Conservation (phyloP, 345 rosid genomes). For the Lepidium sativum region DNA sequence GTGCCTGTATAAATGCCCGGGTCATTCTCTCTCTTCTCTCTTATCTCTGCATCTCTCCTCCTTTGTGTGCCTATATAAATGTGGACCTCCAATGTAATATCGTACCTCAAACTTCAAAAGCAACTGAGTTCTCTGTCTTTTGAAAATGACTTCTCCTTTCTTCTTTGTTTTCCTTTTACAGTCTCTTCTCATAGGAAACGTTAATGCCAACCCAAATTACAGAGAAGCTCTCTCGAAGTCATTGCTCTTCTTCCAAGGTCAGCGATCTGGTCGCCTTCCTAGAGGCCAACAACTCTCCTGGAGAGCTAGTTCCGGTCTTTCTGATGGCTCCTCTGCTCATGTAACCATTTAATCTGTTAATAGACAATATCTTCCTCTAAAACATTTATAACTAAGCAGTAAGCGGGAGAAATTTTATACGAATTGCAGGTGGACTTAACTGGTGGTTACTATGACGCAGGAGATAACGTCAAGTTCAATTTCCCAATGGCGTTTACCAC, state of each 20-base stretch:
- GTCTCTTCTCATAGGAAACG: slow-evolving; percentile 18
- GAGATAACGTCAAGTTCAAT: slow-evolving; percentile 87
- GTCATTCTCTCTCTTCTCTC: slow-evolving; percentile 12
- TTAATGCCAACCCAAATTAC: slow-evolving; percentile 59
- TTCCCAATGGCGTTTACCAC: slow-evolving; percentile 94
- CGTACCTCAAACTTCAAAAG: slow-evolving; percentile 18
- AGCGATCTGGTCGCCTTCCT: slow-evolving; percentile 77
- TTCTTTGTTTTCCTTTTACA: slow-evolving; percentile 22
- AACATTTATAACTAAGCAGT: not conserved
- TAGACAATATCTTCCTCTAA: not conserved
- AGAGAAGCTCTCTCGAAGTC: slow-evolving; percentile 75
- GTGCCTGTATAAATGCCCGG: too few species aligned
- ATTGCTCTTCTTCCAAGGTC: slow-evolving; percentile 78
- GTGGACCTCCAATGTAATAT: not conserved
- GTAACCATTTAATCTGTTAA: slow-evolving; percentile 26
- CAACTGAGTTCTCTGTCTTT: not conserved
- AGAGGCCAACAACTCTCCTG: slow-evolving; percentile 43
- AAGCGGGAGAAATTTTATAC: not conserved
- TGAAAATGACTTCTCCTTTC: slow-evolving; percentile 17
- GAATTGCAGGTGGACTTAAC: slow-evolving; percentile 60
- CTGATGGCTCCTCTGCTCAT: slow-evolving; percentile 55
- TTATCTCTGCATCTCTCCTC: not conserved
- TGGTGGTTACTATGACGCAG: slow-evolving; percentile 94
- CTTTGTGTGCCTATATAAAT: slow-evolving; percentile 4
- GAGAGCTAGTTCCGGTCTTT: slow-evolving; percentile 73